phyloP scores from a whole-genome alignment of 2,329 filamentous ascomycete species.

The Biscogniauxia sp. region DNA sequence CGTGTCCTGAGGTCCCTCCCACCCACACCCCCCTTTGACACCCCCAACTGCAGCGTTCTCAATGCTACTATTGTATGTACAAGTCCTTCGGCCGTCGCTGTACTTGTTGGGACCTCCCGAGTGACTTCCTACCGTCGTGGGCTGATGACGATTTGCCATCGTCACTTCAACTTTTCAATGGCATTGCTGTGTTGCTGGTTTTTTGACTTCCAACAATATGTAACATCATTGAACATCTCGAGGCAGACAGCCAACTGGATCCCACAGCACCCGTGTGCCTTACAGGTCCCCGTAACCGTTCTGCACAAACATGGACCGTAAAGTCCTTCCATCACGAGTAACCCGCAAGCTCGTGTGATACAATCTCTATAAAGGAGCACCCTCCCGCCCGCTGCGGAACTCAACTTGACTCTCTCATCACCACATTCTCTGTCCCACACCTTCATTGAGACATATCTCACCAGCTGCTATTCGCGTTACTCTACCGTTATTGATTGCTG shows the following conservation, averaged over 20 bases:
- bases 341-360: constrained; percentile 10
- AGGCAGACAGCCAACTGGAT: constrained; percentile 13
- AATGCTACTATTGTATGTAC: constrained; percentile 12
- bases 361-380: constrained; percentile 24
- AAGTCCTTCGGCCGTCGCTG: constrained; percentile 12
- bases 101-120: constrained; percentile 5
- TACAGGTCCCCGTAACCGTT: constrained; percentile 7
- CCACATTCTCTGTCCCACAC: constrained; percentile 1
- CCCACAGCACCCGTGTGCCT: constrained; percentile 9
- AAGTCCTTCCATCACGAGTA: constrained; percentile 11
- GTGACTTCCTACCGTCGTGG: constrained; percentile 10
- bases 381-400: constrained; percentile 19
- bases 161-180: constrained; percentile 16
- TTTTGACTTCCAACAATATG: constrained; percentile 7
- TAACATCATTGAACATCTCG: constrained; percentile 12
- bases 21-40: not conserved
- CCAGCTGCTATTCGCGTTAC: constrained; percentile 6
- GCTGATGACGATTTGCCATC: constrained; percentile 15
- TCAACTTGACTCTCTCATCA: constrained; percentile 8
- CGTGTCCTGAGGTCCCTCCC: not conserved
- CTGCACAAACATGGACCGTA: constrained; percentile 18
- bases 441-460: constrained; percentile 14
- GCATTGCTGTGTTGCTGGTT: constrained; percentile 7
- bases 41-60: constrained; percentile 17
- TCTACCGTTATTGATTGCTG: not conserved